Percentiles rank a stretch among this genome's conserved stretches.
Evolutionary conservation across 1,284 basidiomycete species (phyloP).

Genomic region (Malassezia sp.): DNA sequence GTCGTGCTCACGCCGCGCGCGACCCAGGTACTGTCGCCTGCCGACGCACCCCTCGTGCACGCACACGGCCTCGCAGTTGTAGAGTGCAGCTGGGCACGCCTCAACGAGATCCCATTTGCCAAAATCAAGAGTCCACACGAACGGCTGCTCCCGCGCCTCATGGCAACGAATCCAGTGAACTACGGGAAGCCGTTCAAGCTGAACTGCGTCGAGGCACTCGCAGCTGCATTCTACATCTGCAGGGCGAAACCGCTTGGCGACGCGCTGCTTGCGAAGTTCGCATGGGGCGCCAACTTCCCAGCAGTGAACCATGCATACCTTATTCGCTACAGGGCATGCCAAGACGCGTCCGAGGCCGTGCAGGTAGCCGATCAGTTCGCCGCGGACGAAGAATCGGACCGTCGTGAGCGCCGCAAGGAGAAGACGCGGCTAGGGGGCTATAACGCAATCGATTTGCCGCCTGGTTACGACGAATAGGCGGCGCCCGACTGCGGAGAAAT

Average conservation of each 20-base stretch:
- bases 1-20: conserved; percentile 90
- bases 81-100: conserved; percentile 90
- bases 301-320: conserved; percentile 31
- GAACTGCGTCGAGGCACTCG: conserved; percentile 43
- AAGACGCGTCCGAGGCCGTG: conserved; percentile 21
- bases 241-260: conserved; percentile 25
- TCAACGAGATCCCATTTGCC: conserved; percentile 84
- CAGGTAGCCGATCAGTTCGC: conserved; percentile 26
- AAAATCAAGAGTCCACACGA: conserved; percentile 90
- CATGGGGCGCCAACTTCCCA: conserved; percentile 37
- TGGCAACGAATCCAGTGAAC: conserved; percentile 44
- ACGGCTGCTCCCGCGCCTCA: conserved; percentile 53
- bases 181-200: conserved; percentile 44
- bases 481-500: background rate
- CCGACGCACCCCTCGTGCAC: conserved; percentile 69
- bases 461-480: conserved; percentile 3
- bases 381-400: conserved; percentile 23
- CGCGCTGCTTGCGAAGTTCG: conserved; percentile 34
- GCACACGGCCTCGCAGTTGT: conserved; percentile 79
- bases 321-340: conserved; percentile 23
- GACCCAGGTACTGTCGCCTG: conserved; percentile 65
- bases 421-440: conserved; percentile 12
- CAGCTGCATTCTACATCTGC: conserved; percentile 36
- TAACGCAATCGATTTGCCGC: conserved; percentile 7
- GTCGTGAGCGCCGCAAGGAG: conserved; percentile 6